Evolutionary conservation across 2,329 filamentous ascomycete genomes (phyloP).

Genomic region (Xylariaceae sp.): DNA sequence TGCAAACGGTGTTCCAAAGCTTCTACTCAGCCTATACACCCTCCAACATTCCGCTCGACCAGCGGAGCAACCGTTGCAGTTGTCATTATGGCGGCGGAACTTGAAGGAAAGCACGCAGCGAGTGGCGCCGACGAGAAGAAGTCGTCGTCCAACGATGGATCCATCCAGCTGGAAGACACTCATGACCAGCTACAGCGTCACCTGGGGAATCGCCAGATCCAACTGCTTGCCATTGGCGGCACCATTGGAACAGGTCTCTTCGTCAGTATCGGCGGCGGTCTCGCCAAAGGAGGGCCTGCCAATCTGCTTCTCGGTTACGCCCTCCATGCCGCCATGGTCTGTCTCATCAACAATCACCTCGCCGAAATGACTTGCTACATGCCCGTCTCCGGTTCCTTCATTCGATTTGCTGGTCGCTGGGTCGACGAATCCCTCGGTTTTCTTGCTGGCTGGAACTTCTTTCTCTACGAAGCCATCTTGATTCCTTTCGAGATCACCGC

Average conservation of each 20-base stretch:
- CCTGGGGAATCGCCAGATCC: slow-evolving; percentile 49
- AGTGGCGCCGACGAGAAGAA: slow-evolving; percentile 19
- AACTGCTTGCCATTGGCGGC: slow-evolving; percentile 58
- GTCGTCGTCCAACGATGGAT: slow-evolving; percentile 18
- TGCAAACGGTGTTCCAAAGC: slow-evolving; percentile 19
- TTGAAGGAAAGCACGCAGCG: slow-evolving; percentile 12
- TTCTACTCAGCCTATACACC: slow-evolving; percentile 23
- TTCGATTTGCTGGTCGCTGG: slow-evolving; percentile 63
- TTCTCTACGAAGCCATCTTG: slow-evolving; percentile 40
- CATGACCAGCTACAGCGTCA: slow-evolving; percentile 38
- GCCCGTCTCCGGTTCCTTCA: slow-evolving; percentile 62
- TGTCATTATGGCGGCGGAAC: slow-evolving; percentile 27
- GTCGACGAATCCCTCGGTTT: slow-evolving; percentile 65
- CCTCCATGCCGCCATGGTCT: slow-evolving; percentile 52
- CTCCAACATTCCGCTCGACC: slow-evolving; percentile 28
- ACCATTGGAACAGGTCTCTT: slow-evolving; percentile 59
- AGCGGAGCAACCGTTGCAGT: slow-evolving; percentile 29
- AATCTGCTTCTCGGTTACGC: slow-evolving; percentile 59
- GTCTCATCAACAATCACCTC: slow-evolving; percentile 62
- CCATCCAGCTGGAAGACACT: slow-evolving; percentile 19
- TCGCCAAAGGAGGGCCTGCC: slow-evolving; percentile 47
- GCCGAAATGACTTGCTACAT: slow-evolving; percentile 64
- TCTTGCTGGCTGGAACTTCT: slow-evolving; percentile 46
- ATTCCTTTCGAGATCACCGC: slow-evolving; percentile 43
- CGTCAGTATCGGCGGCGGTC: slow-evolving; percentile 59